These are phyloP conservation scores for Mucor velutinosus DNA, from an alignment of 371 early-diverging fungal species.

Conservation along the genomic window DNA sequence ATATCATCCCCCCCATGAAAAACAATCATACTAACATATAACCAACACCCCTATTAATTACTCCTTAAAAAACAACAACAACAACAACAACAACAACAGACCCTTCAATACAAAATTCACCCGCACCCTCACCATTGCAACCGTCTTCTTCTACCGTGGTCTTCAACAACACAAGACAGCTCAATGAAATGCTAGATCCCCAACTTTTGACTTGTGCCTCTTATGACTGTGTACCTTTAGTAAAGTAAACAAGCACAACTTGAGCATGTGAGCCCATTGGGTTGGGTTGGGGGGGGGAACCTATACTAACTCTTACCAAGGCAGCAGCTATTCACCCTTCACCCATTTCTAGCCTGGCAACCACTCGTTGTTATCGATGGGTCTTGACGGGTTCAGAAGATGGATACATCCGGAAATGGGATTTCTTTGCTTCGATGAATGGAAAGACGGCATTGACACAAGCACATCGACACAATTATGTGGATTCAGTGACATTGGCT, in stretches of 20 bases:
- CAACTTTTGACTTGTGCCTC: constrained; percentile 45
- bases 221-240: constrained; percentile 61
- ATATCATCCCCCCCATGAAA: not conserved
- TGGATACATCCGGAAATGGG: constrained; percentile 92
- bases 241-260: constrained; percentile 24
- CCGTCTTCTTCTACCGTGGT: not conserved
- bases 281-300: too few species aligned
- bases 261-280: not conserved
- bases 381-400: constrained; percentile 93
- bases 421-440: constrained; percentile 85
- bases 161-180: constrained; percentile 23
- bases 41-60: not conserved
- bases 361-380: constrained; percentile 89
- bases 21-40: not conserved
- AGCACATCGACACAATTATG: constrained; percentile 81
- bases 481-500: constrained; percentile 85
- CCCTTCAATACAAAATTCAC: constrained; percentile 21
- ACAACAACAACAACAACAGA: not conserved
- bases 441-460: constrained; percentile 83
- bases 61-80: not conserved
- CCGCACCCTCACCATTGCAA: constrained; percentile 20
- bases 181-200: constrained; percentile 41
- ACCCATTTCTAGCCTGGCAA: constrained; percentile 73
- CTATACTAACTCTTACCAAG: too few species aligned
- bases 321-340: constrained; percentile 76